Evolutionary conservation across 768 basidiomycete species (phyloP).

Genomic region (Pisolithus sp.): DNA sequence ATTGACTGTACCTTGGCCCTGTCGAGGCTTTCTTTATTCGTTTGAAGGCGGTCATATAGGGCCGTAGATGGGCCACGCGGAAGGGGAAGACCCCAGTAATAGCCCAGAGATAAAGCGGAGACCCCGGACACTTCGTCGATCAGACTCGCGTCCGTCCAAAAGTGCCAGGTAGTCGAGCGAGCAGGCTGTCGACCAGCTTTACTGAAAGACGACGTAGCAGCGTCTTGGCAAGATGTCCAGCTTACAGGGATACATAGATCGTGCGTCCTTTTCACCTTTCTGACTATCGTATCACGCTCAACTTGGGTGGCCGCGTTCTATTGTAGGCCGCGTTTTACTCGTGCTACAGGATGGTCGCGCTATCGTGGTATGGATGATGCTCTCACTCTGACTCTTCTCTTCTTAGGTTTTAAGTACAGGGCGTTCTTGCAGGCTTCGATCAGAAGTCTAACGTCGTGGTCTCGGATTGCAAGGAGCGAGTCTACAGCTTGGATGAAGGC

Average conservation of each 20-base stretch:
- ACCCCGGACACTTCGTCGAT: neutral
- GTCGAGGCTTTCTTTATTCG: too few species aligned
- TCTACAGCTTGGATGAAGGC: slow-evolving; percentile 85
- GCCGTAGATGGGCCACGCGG: too few species aligned
- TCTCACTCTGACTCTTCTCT: neutral
- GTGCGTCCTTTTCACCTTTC: slow-evolving; percentile 33
- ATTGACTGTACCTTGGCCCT: too few species aligned
- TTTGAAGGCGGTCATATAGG: too few species aligned
- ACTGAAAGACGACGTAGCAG: neutral
- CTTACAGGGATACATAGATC: slow-evolving; percentile 89
- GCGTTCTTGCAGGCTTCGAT: slow-evolving; percentile 87
- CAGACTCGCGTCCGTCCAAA: too few species aligned
- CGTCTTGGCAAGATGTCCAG: slow-evolving; percentile 56
- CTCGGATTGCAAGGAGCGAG: slow-evolving; percentile 87
- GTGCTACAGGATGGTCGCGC: slow-evolving; percentile 94
- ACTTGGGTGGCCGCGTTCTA: too few species aligned
- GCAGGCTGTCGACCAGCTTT: neutral
- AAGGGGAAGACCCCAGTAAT: neutral
- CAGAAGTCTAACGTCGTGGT: slow-evolving; percentile 95
- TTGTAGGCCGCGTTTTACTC: slow-evolving; percentile 79
- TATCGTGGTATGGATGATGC: slow-evolving; percentile 64
- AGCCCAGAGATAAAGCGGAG: neutral
- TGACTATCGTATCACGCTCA: neutral
- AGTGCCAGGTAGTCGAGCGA: neutral
- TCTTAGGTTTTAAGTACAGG: slow-evolving; percentile 40